Evolutionary conservation across 495 filamentous ascomycete genomes (phyloP), one percentile per base, ranked within the genome.

Genomic region (Xylaria curta): DNA sequence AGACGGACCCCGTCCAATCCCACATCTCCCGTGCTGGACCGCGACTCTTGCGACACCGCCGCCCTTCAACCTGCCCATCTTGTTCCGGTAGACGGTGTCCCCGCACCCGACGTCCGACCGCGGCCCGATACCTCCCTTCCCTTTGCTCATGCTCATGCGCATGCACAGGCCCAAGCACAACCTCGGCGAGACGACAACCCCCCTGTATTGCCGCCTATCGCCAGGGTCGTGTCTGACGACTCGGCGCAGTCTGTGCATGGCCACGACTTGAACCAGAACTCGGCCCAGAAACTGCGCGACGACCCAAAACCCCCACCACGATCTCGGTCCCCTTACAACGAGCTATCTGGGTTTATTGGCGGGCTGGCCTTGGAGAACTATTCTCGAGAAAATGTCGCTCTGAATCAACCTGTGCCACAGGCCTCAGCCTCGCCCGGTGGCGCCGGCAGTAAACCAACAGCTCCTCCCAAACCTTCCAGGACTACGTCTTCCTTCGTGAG

Each of bases 1-100:
- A 83, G 84, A 76, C 85, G 86, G 59, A 84, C 79, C 15, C 83
- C 86, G 71, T 87, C 87, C 49, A 87, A 82, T 72, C 85, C 87
- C 60, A 78, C 85, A 6, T 87, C 86, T 33, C 85, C 87, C 28
- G 75, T 82, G n/a, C 80, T 82, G 63, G 84, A 85, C 62, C 72
- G 73, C 44, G 72, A 72, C 49, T 69, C 80, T 31, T 82, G 79
- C 79, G 82, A 84, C 59, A 49, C 79, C 58, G 69, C 79, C 9
- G 70, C 81, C 17, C 77, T 79, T 72, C 81, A 79, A 53, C 79
- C 83, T 21, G 75, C 79, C 51, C 79, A 79, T 53, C 76, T 81
- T 44, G 74, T 77, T 40, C 75, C 78, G 4, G 76, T 79, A 28
- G 82, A 85, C 75, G 75, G 76, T 66, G 79, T 81, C 44, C 79